Evolutionary conservation across 2,329 filamentous ascomycete species (phyloP).

Genomic region (Xylariaceae sp.): DNA sequence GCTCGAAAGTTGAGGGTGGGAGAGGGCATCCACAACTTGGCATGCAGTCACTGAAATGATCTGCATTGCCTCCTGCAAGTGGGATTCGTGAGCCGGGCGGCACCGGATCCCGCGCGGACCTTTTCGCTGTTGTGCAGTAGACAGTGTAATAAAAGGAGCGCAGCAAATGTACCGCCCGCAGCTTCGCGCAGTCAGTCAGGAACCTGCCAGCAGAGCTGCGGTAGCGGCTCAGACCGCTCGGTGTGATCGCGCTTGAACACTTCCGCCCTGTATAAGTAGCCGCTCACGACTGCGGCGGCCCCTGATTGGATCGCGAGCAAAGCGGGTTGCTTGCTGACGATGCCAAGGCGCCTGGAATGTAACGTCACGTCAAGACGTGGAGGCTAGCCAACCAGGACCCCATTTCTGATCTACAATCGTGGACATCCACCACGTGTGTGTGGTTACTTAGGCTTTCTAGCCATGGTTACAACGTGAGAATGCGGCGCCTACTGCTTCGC

Average conservation of each 20-base stretch:
- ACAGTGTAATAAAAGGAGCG: background rate
- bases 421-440: background rate
- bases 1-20: background rate
- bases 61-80: background rate
- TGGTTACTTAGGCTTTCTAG: background rate
- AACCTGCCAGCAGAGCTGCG: slow-evolving; percentile 1
- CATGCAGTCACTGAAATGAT: background rate
- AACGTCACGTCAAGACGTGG: slow-evolving; percentile 23
- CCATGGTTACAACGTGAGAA: background rate
- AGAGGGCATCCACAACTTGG: background rate
- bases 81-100: background rate
- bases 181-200: too few relatives aligned
- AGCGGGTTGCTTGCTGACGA: slow-evolving; percentile 3
- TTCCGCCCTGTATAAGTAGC: slow-evolving; percentile 8
- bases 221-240: slow-evolving; percentile 21
- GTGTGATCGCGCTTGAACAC: too few relatives aligned
- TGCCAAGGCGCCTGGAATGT: slow-evolving; percentile 23
- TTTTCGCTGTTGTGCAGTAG: background rate
- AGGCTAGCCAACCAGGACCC: slow-evolving; percentile 18
- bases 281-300: slow-evolving; percentile 5
- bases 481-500: too few relatives aligned
- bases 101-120: background rate
- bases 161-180: background rate
- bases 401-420: background rate
- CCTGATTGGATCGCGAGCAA: slow-evolving; percentile 18